Percentiles rank a stretch among this genome's conserved stretches.
Evolutionary conservation across 805 yeast species (phyloP).

Genomic region (Nakazawaea siamensis): DNA sequence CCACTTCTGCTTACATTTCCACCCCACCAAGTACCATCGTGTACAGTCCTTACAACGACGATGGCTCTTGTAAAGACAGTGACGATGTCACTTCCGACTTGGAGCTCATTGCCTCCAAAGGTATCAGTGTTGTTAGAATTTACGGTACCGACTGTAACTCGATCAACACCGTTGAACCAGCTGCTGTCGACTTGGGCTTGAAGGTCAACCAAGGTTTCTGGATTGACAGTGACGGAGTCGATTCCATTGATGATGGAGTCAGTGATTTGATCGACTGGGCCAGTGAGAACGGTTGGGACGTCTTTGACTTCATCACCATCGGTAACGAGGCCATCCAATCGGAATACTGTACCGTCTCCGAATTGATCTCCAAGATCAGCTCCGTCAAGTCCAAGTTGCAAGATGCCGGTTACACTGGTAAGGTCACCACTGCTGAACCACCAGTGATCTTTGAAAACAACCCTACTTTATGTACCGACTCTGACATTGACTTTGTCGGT

Average conservation of each 20-base stretch:
- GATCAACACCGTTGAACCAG: conserved; percentile 55
- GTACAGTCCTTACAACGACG: conserved; percentile 71
- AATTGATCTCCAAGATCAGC: conserved; percentile 57
- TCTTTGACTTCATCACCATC: conserved; percentile 69
- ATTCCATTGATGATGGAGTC: conserved; percentile 59
- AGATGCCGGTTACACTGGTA: conserved; percentile 70
- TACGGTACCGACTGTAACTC: conserved; percentile 86
- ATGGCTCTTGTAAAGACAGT: conserved; percentile 58
- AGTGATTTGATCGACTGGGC: conserved; percentile 40
- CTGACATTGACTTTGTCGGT: conserved; percentile 76
- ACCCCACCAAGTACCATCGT: conserved; percentile 52
- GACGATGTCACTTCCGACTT: conserved; percentile 52
- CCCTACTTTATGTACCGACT: conserved; percentile 60
- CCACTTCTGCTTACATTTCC: conserved; percentile 17
- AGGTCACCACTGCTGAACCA: conserved; percentile 81
- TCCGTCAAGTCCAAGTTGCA: conserved; percentile 51
- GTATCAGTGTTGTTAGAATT: conserved; percentile 60
- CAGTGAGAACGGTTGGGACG: conserved; percentile 41
- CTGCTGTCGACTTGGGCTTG: conserved; percentile 50
- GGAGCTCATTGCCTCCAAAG: conserved; percentile 44
- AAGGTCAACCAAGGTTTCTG: conserved; percentile 83
- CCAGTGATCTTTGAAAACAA: conserved; percentile 61
- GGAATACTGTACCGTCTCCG: conserved; percentile 50
- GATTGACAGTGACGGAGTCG: conserved; percentile 58
- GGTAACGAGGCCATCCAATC: conserved; percentile 84